Percentiles rank a stretch among this genome's conserved stretches.
Conservation (phyloP, 352 stramenopile genomes). For the Pythium oligandrum region DNA sequence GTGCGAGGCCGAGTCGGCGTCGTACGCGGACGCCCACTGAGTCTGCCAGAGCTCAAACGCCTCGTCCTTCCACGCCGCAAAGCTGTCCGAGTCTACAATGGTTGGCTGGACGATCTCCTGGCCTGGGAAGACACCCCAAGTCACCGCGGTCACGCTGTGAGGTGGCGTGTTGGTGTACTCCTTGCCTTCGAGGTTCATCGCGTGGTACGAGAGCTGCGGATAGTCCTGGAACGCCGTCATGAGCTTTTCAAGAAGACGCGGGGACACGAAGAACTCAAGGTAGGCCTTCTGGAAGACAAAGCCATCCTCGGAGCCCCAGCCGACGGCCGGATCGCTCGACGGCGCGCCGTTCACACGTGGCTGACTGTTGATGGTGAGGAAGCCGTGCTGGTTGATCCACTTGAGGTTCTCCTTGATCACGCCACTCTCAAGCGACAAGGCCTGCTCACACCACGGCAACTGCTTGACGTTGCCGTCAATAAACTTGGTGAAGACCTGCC, state of each 20-base stretch:
- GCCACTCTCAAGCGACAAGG: conserved; percentile 90
- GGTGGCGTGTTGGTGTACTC: conserved; percentile 71
- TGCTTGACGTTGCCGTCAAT: conserved; percentile 79
- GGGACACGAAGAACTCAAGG: conserved; percentile 96
- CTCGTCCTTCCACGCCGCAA: conserved; percentile 94
- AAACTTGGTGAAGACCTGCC: conserved; percentile 91
- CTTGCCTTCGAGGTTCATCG: conserved; percentile 57
- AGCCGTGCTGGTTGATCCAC: conserved; percentile 85
- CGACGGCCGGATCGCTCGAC: conserved; percentile 88
- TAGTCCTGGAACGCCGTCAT: conserved; percentile 55
- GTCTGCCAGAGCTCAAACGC: conserved; percentile 96
- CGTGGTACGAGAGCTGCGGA: conserved; percentile 75
- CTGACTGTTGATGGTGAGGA: conserved; percentile 97
- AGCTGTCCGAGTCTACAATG: conserved; percentile 96
- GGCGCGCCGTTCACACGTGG: conserved; percentile 87
- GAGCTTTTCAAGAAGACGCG: conserved; percentile 63
- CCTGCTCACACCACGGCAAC: conserved; percentile 96
- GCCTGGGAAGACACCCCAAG: conserved; percentile 97
- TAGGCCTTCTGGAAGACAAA: conserved; percentile 99
- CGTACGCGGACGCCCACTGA: conserved; percentile 96
- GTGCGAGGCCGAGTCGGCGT: conserved; percentile 64
- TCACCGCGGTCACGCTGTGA: conserved; percentile 93
- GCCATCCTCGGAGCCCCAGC: conserved; percentile 93
- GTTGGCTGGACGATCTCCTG: conserved; percentile 94
- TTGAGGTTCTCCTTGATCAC: conserved; percentile 82